Evolutionary conservation across 192 early-diverging fungal species (phyloP).

Genomic region (Backusella macrospora): DNA sequence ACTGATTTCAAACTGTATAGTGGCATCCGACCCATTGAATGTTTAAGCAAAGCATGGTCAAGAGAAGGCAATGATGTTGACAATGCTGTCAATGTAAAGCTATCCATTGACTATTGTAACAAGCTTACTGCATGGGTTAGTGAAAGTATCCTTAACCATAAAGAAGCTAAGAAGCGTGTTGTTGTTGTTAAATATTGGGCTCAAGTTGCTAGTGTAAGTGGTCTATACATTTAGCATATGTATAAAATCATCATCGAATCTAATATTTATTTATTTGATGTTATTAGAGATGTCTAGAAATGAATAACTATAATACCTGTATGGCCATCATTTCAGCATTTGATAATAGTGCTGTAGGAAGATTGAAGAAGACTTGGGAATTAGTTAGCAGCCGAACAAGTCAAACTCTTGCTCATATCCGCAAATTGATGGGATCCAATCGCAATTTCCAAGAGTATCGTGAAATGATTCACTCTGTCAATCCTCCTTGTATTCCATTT

Average conservation of each 20-base stretch:
- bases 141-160: constrained; percentile 74
- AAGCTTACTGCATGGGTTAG: constrained; percentile 87
- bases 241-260: not conserved
- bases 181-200: constrained; percentile 83
- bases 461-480: constrained; percentile 72
- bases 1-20: constrained; percentile 81
- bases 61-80: constrained; percentile 56
- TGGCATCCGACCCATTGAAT: constrained; percentile 86
- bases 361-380: constrained; percentile 92
- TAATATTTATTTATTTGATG: constrained; percentile 14
- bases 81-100: constrained; percentile 82
- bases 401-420: constrained; percentile 58
- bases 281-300: constrained; percentile 67
- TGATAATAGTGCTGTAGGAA: constrained; percentile 84
- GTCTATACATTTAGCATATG: not conserved
- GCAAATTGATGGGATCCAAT: constrained; percentile 70
- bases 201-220: constrained; percentile 68
- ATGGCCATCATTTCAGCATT: constrained; percentile 90
- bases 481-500: constrained; percentile 75
- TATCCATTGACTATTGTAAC: constrained; percentile 83
- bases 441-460: constrained; percentile 80
- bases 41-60: constrained; percentile 88
- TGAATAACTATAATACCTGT: constrained; percentile 95
- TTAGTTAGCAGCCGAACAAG: constrained; percentile 46
- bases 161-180: constrained; percentile 81